Evolutionary conservation across 1,284 basidiomycete species (phyloP).

Genomic region (Taiwanofungus camphoratus): DNA sequence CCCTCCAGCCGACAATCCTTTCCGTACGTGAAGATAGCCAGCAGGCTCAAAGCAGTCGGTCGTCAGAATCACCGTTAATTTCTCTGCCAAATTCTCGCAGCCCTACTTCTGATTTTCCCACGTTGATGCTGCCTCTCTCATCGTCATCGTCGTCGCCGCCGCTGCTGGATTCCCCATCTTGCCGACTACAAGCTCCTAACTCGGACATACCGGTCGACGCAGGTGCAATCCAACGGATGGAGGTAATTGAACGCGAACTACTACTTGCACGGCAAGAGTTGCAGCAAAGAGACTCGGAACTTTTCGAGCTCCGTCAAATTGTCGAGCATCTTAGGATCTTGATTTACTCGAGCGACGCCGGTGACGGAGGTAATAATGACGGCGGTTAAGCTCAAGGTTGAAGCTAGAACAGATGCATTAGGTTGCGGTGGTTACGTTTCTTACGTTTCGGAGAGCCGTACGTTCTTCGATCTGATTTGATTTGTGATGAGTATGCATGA

Average conservation of each 20-base stretch:
- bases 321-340: constrained; percentile 13
- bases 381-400: not conserved
- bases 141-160: too few species aligned
- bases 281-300: constrained; percentile 17
- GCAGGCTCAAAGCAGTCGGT: constrained; percentile 1
- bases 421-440: too few species aligned
- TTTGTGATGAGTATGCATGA: too few species aligned
- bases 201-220: constrained; percentile 2
- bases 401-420: too few species aligned
- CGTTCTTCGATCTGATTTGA: too few species aligned
- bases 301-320: constrained; percentile 19
- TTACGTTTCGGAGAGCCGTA: not conserved
- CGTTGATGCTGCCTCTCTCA: too few species aligned
- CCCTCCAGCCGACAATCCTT: constrained; percentile 38
- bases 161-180: not conserved
- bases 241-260: constrained; percentile 21
- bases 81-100: too few species aligned
- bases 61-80: too few species aligned
- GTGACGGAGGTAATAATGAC: not conserved
- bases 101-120: too few species aligned
- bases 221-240: constrained; percentile 15
- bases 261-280: constrained; percentile 15
- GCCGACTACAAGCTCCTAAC: not conserved
- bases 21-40: constrained; percentile 18
- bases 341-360: not conserved